A percentile compares a stretch with the other conserved stretches of the same genome.
These are phyloP conservation scores for Thymus mandschuricus DNA, from an alignment of 257 asterid genomes.

Conservation along the genomic window DNA sequence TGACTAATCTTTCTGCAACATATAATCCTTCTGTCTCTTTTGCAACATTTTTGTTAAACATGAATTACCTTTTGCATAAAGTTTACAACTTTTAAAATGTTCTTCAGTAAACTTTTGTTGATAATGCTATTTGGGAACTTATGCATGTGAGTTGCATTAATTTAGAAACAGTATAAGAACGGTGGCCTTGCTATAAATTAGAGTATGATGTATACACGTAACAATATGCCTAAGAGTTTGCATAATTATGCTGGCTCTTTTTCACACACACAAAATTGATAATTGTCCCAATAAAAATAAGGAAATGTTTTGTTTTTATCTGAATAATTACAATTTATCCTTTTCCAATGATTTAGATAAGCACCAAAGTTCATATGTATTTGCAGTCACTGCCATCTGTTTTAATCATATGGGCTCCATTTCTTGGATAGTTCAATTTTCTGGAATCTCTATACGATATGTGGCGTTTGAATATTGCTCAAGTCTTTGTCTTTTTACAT, in stretches of 20 bases:
- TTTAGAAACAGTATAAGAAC: not conserved
- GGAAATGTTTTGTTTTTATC: not conserved
- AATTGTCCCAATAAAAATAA: slow-evolving; percentile 15
- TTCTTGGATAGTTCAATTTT: slow-evolving; percentile 6
- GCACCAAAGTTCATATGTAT: not conserved
- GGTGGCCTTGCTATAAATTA: too few species aligned
- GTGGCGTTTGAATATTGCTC: slow-evolving; percentile 37
- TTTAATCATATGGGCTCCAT: slow-evolving; percentile 26
- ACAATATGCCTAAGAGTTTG: slow-evolving; percentile 1
- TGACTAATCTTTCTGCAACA: too few species aligned
- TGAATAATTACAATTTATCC: too few species aligned
- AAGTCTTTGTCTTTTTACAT: slow-evolving; percentile 15
- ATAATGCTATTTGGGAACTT: not conserved
- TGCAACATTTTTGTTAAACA: not conserved
- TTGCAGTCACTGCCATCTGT: slow-evolving; percentile 14
- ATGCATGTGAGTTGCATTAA: not conserved
- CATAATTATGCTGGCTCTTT: slow-evolving; percentile 19
- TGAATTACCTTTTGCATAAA: not conserved
- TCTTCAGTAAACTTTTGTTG: not conserved
- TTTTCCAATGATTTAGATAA: slow-evolving; percentile 27
- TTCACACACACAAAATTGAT: not conserved
- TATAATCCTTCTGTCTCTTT: too few species aligned
- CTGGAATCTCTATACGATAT: slow-evolving; percentile 31
- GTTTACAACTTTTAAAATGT: not conserved
- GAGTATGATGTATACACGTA: slow-evolving; percentile 11